phyloP scores from a whole-genome alignment of 1,284 basidiomycete species.

The Papiliotrema laurentii region DNA sequence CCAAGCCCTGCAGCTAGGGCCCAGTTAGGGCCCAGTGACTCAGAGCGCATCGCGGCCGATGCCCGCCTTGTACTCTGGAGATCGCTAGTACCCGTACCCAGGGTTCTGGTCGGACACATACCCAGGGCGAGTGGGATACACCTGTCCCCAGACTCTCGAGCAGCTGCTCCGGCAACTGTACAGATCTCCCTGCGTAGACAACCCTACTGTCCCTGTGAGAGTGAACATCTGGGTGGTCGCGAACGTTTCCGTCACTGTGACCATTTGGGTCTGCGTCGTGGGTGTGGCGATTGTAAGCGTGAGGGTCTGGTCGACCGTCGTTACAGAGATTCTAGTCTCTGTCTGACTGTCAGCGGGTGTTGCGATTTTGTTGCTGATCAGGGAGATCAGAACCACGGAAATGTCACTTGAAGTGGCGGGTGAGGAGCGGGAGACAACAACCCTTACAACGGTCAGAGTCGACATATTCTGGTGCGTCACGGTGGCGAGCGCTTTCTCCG shows the following conservation, averaged over 20 bases:
- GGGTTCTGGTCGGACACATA: not conserved
- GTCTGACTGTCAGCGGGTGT: not conserved
- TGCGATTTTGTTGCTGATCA: too few relatives aligned
- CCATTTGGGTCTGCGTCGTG: slow-evolving; percentile 5
- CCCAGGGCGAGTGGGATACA: not conserved
- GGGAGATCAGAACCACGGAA: too few relatives aligned
- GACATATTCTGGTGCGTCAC: not conserved
- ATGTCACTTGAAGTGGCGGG: too few relatives aligned
- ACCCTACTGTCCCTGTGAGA: too few relatives aligned
- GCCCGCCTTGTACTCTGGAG: not conserved
- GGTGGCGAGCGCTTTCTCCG: slow-evolving; percentile 2
- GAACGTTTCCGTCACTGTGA: slow-evolving; percentile 5
- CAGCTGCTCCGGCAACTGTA: slow-evolving; percentile 9
- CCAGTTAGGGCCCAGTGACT: too few relatives aligned
- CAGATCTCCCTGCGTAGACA: not conserved
- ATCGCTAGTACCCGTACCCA: slow-evolving; percentile 1
- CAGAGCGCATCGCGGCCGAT: too few relatives aligned
- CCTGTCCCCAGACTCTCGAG: slow-evolving; percentile 4
- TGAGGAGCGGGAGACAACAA: too few relatives aligned
- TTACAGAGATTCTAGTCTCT: slow-evolving; percentile 2
- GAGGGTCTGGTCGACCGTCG: slow-evolving; percentile 2
- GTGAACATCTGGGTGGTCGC: slow-evolving; percentile 5
- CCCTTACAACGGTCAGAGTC: slow-evolving; percentile 4
- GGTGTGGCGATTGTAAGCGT: not conserved
- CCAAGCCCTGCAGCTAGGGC: too few relatives aligned